phyloP scores from a whole-genome alignment of 495 filamentous ascomycete genomes.

The Penicillium angulare region DNA sequence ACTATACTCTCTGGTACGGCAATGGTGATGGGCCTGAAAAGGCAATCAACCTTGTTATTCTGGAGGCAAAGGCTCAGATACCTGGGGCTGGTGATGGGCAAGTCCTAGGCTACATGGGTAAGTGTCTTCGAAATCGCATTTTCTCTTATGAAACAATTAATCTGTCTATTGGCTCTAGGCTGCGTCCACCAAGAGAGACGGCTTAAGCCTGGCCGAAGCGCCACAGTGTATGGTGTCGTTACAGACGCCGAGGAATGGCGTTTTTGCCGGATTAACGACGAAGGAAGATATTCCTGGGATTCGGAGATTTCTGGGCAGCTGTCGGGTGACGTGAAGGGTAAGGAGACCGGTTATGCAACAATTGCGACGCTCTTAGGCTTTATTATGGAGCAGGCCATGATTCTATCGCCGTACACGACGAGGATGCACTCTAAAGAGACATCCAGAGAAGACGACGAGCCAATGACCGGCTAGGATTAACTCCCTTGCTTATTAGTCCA shows the following conservation, averaged over 20 bases:
- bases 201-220: background rate
- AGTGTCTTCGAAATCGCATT: background rate
- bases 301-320: no score
- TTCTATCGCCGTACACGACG: background rate
- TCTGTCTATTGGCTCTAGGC: background rate
- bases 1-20: constrained; percentile 2
- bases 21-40: constrained; percentile 7
- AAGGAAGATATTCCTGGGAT: background rate
- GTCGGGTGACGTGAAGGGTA: background rate
- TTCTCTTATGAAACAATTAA: background rate
- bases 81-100: background rate
- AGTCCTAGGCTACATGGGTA: background rate
- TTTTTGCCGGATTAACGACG: background rate
- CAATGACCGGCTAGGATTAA: no score
- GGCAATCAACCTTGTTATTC: background rate
- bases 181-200: background rate
- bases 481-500: no score
- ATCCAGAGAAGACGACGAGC: background rate
- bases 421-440: background rate
- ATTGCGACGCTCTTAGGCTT: background rate
- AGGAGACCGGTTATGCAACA: background rate
- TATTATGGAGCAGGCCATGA: constrained; percentile 1
- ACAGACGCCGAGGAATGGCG: background rate
- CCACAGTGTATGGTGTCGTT: background rate
- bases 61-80: background rate